These are phyloP conservation scores for Ulvella scutata DNA, from an alignment of 139 green algal genomes.

Conservation along the genomic window DNA sequence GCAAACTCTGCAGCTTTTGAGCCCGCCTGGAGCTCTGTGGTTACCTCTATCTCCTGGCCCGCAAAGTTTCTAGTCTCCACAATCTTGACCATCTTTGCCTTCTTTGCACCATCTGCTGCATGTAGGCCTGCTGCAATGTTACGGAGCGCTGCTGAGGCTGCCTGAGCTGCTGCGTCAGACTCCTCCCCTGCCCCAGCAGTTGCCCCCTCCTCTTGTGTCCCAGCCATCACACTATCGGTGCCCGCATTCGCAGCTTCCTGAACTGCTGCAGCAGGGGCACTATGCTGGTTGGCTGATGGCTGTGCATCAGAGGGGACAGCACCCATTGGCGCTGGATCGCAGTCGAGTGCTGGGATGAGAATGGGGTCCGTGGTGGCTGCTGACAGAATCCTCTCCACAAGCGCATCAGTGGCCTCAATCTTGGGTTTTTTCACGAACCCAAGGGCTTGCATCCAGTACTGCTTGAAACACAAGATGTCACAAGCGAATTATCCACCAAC, in stretches of 20 bases:
- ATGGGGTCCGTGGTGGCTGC: neutral
- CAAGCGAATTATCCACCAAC: too few relatives aligned
- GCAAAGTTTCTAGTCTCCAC: neutral
- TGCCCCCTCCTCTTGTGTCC: neutral
- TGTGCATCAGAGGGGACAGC: too few relatives aligned
- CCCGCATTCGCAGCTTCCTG: neutral
- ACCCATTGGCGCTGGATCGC: too few relatives aligned
- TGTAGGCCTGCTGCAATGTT: neutral
- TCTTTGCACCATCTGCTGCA: neutral
- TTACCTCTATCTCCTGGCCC: neutral
- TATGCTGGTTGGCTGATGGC: neutral
- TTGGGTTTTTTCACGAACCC: neutral
- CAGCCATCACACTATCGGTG: too few relatives aligned
- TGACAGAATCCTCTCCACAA: neutral
- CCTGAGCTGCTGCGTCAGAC: neutral
- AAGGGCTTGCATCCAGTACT: constrained; percentile 3
- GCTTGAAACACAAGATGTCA: too few relatives aligned
- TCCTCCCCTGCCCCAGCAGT: neutral
- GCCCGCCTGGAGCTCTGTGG: neutral
- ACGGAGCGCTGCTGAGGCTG: neutral
- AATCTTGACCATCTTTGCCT: neutral
- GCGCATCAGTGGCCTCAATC: neutral
- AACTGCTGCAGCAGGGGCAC: neutral
- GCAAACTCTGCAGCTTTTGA: neutral
- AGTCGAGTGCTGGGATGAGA: neutral